Base-by-base conservation (phyloP, 2,329 filamentous ascomycete species). In the Aureobasidium sp. region DNA sequence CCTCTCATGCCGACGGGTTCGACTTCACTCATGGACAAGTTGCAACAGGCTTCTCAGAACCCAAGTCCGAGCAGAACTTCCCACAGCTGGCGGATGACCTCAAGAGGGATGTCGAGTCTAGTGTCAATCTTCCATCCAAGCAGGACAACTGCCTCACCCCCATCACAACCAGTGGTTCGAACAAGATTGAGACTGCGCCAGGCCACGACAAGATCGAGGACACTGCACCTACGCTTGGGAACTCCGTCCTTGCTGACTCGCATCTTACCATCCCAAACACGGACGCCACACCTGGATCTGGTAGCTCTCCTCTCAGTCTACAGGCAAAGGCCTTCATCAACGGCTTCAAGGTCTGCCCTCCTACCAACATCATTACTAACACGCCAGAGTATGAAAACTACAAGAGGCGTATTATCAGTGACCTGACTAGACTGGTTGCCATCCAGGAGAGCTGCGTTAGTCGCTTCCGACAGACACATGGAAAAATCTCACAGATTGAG, bases 271-370 rank as follows among this genome's bases (percentile, higher is more conserved):
- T 11, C 5, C 6, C 33, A 10, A 35, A 10, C 33, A 35, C 13
- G 8, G 6, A 65, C 70, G 51, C 64, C 65, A 23, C 64, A 67
- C 42, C 65, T 65, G 40, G 6, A 31, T 31, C 5, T 31, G 70
- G 70, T 25, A 67, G 69, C 19, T 64, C 66, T 27, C 67, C 68
- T 50, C 66, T 70, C 35, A 68, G 68, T 45, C 71, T 70, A 57
- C 67, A 70, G 17, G 60, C 57, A 53, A 65, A 65, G 35, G 43
- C 57, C 38, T 62, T 61, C 45, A 35, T 63, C 7, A 23, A 31
- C 49, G 49, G 55, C 33, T 60, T 60, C 50, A 57, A 62, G 45
- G 45, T 64, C 23, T 63, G 47, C 21, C 63, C 63, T 33, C 55
- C 51, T 13, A 31, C 53, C 21, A 58, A 25, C 33, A 60, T 63